Evolutionary conservation across 148 eudicot species (phyloP).

Genomic region (Selenicereus undatus): DNA sequence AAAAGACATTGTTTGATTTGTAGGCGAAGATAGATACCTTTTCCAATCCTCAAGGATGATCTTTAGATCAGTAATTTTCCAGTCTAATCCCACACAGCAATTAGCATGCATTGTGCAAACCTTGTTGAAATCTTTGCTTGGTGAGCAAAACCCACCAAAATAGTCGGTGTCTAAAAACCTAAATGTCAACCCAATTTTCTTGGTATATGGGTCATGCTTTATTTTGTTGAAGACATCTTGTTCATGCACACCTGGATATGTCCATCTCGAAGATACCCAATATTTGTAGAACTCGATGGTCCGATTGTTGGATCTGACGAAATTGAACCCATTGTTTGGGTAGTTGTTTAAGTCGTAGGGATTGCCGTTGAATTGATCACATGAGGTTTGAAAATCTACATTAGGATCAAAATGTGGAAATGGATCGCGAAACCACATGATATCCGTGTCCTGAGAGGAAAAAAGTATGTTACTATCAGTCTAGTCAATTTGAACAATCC

Average conservation of each 20-base stretch:
- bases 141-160: constrained; percentile 45
- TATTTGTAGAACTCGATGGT: constrained; percentile 41
- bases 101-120: constrained; percentile 44
- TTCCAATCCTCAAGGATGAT: constrained; percentile 35
- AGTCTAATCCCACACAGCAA: constrained; percentile 32
- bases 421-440: constrained; percentile 40
- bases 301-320: constrained; percentile 38
- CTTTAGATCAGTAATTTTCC: constrained; percentile 30
- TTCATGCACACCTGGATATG: constrained; percentile 42
- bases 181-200: constrained; percentile 26
- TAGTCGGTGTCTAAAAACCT: constrained; percentile 32
- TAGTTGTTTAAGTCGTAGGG: constrained; percentile 26
- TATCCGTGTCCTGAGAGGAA: constrained; percentile 42
- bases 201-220: constrained; percentile 26
- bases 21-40: neutral
- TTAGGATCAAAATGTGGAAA: constrained; percentile 35
- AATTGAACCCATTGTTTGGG: constrained; percentile 48
- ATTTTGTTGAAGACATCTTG: constrained; percentile 56
- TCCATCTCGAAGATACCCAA: constrained; percentile 35
- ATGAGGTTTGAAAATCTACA: constrained; percentile 54
- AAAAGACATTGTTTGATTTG: constrained; percentile 8
- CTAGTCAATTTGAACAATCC: no score
- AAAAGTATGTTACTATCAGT: neutral
- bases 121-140: constrained; percentile 37
- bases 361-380: constrained; percentile 35